These are phyloP conservation scores for Aspergillus brunneoviolaceus DNA, from an alignment of 2,329 filamentous ascomycete species.

Conservation along the genomic window DNA sequence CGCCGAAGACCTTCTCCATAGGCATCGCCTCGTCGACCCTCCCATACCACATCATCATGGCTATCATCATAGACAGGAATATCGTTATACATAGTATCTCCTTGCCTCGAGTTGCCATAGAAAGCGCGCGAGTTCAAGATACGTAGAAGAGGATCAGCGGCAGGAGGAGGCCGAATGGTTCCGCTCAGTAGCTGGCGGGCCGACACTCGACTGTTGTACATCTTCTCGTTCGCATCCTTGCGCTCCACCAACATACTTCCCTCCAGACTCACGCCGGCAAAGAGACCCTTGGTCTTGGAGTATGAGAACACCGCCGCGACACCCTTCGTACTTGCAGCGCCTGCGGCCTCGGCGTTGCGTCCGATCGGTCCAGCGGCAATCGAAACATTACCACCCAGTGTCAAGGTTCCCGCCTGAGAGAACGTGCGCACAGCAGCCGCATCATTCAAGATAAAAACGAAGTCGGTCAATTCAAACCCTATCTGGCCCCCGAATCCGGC, in stretches of 20 bases:
- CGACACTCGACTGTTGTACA: slow-evolving; percentile 81
- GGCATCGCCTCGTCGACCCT: slow-evolving; percentile 68
- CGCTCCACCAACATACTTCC: slow-evolving; percentile 91
- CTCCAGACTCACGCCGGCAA: slow-evolving; percentile 92
- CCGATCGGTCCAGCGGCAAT: slow-evolving; percentile 92
- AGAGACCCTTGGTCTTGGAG: slow-evolving; percentile 95
- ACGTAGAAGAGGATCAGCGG: slow-evolving; percentile 78
- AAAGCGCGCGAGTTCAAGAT: slow-evolving; percentile 85
- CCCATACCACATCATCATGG: slow-evolving; percentile 82
- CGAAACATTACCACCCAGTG: slow-evolving; percentile 92
- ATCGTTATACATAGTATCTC: slow-evolving; percentile 86
- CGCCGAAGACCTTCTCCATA: slow-evolving; percentile 65
- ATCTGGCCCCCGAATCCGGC: slow-evolving; percentile 53
- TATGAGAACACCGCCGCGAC: slow-evolving; percentile 95
- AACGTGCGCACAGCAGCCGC: slow-evolving; percentile 86
- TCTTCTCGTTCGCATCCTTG: slow-evolving; percentile 93
- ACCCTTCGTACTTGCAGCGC: slow-evolving; percentile 83
- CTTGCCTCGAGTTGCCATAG: slow-evolving; percentile 59
- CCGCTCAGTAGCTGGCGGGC: slow-evolving; percentile 81
- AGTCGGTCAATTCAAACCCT: slow-evolving; percentile 57
- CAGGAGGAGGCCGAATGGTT: slow-evolving; percentile 71
- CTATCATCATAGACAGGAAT: slow-evolving; percentile 81
- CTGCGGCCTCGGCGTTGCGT: slow-evolving; percentile 92
- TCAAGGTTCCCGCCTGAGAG: slow-evolving; percentile 86
- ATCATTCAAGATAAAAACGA: slow-evolving; percentile 98